phyloP scores from a whole-genome alignment of 257 asterid species.

The Salvia miltiorrhiza region DNA sequence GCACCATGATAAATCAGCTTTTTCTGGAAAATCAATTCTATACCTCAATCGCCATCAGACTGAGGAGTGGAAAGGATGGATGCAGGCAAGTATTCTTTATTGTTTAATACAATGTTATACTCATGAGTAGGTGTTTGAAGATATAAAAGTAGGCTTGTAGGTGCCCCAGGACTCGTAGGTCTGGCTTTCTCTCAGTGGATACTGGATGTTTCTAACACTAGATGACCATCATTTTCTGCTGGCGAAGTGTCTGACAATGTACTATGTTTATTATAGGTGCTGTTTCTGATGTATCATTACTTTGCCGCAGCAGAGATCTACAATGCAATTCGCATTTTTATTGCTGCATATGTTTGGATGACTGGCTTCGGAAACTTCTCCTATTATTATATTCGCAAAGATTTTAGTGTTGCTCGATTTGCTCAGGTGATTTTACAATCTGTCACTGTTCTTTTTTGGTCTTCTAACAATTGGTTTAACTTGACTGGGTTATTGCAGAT shows the following conservation, averaged over 20 bases:
- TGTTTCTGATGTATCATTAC: slow-evolving; percentile 93
- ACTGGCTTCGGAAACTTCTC: slow-evolving; percentile 99
- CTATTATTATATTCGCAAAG: slow-evolving; percentile 88
- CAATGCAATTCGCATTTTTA: slow-evolving; percentile 91
- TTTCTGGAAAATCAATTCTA: slow-evolving; percentile 82
- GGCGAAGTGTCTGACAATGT: slow-evolving; percentile 17
- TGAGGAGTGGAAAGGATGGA: slow-evolving; percentile 99
- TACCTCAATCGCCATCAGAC: slow-evolving; percentile 99
- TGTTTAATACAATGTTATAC: background rate
- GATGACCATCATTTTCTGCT: slow-evolving; percentile 1
- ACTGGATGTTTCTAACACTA: background rate
- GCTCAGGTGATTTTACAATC: slow-evolving; percentile 63
- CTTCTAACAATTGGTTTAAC: slow-evolving; percentile 17
- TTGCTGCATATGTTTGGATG: slow-evolving; percentile 99
- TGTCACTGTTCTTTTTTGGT: background rate
- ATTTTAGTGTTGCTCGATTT: slow-evolving; percentile 89
- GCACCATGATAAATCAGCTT: slow-evolving; percentile 86
- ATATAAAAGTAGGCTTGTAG: background rate
- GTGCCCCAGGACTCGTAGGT: background rate
- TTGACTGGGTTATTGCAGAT: slow-evolving; percentile 60
- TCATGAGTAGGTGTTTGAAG: background rate
- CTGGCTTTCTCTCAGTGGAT: background rate
- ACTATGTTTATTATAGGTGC: slow-evolving; percentile 50
- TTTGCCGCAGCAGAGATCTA: slow-evolving; percentile 96
- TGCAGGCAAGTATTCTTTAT: slow-evolving; percentile 71